A percentile compares a stretch with the other conserved stretches of the same genome.
Evolutionary conservation across 1,139 yeast genomes (phyloP).

Genomic region (Saccharomycopsis hybrid): DNA sequence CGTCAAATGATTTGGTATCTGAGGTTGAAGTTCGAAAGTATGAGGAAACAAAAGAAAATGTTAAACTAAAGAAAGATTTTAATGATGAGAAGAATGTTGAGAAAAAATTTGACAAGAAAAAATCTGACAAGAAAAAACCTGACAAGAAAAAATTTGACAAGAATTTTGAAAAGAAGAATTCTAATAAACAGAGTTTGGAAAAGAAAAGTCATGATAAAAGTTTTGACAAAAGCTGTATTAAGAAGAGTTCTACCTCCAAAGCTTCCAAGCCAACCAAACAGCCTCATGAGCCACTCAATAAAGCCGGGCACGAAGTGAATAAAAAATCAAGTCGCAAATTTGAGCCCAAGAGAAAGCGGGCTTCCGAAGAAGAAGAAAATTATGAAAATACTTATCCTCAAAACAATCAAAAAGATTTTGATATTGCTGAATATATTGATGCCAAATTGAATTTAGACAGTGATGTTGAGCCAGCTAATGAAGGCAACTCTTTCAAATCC

Average conservation of each 20-base stretch:
- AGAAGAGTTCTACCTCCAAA: too few relatives aligned
- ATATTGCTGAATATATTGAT: slow-evolving; percentile 2
- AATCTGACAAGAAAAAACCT: background rate
- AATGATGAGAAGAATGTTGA: background rate
- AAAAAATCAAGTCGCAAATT: too few relatives aligned
- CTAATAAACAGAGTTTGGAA: background rate
- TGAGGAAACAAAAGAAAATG: background rate
- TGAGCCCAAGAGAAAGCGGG: too few relatives aligned
- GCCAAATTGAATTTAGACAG: background rate
- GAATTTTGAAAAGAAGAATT: background rate
- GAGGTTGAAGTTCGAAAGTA: background rate
- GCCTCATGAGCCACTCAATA: too few relatives aligned
- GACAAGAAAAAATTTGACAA: background rate
- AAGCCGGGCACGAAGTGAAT: too few relatives aligned
- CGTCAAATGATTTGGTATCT: too few relatives aligned
- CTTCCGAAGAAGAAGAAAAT: background rate
- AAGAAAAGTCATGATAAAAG: background rate
- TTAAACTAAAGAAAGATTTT: background rate
- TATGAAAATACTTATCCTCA: background rate
- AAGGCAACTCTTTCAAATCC: background rate
- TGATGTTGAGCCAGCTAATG: background rate
- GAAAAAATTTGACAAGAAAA: background rate
- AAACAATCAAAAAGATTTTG: background rate
- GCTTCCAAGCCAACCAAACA: too few relatives aligned
- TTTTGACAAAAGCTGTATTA: background rate